Evolutionary conservation across 1,284 basidiomycete genomes (phyloP), one percentile per base, ranked within the genome.

Genomic region (Rhodofomes roseus): DNA sequence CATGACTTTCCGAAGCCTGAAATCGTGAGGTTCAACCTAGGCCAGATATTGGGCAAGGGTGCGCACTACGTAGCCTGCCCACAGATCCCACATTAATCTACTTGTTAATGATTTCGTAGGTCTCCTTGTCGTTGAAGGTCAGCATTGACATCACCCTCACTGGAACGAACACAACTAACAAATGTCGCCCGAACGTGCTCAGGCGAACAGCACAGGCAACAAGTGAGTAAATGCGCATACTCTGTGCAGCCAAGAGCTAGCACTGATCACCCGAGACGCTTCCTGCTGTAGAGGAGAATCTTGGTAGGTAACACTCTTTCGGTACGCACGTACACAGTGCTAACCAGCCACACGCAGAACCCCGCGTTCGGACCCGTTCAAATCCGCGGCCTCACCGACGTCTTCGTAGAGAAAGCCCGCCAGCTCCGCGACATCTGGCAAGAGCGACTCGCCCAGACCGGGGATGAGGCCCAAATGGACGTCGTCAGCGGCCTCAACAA

Each of bases 361-460:
- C 84, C 84, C n/a, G 84, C 82, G 0, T 86, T 88, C 59, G 81
- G 83, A 3, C 76, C 77, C 0, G 69, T 76, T 0, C 81, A 85
- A 62, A 77, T 86, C 25, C 75, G 85, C 1, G 80, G 80, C 41
- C 68, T 87, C 0, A 86, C 81, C 0, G 73, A 74, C 14, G 77
- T 86, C n/a, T 86, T 87, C 58, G 62, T 84, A 4, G 74, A 79
- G 7, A 86, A 86, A 68, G 70, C 84, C 0, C 60, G 75, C 0
- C 72, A 80, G 71, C 68, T 74, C 6, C 70, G 71, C 14, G 67
- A 73, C 31, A 52, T 62, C 43, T 74, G 70, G 72, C 41, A 50
- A 7, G 43, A 39, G 6, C 54, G 60, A 36, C 50, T 67, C 36
- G 31, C 54, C 25, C 50, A 60, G 27, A 27, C 34, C 12, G 54